Evolutionary conservation across 768 basidiomycete species (phyloP).

Genomic region (Phallus indusiatus): DNA sequence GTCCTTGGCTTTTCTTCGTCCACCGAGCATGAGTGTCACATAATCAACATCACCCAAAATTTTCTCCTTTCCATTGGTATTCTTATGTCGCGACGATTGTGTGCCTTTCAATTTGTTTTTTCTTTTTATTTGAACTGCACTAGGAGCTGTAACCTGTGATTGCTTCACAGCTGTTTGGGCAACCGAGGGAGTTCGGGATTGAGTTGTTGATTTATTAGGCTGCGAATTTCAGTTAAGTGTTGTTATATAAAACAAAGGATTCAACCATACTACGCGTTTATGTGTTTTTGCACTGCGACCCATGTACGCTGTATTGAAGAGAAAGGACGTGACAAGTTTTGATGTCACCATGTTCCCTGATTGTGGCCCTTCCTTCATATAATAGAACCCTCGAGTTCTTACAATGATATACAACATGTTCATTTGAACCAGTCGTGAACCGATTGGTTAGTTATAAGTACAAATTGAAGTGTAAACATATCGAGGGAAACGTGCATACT

Average conservation of each 20-base stretch:
- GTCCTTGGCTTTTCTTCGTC: constrained; percentile 54
- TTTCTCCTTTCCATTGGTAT: background rate
- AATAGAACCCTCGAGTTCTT: too few species aligned
- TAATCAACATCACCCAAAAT: constrained; percentile 73
- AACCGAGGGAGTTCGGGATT: background rate
- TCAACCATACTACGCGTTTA: constrained; percentile 42
- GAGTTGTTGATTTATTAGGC: background rate
- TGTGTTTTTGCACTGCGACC: constrained; percentile 60
- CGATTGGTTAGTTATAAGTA: background rate
- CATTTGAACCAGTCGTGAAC: too few species aligned
- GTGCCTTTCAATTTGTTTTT: constrained; percentile 11
- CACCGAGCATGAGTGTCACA: constrained; percentile 59
- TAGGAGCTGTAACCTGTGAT: background rate
- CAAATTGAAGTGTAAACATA: background rate
- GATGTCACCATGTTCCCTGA: too few species aligned
- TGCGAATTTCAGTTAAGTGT: background rate
- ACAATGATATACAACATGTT: too few species aligned
- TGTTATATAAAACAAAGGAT: background rate
- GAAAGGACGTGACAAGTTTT: too few species aligned
- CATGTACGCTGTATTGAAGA: constrained; percentile 14
- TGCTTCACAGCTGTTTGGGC: background rate
- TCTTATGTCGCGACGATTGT: background rate
- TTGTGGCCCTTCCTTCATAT: too few species aligned
- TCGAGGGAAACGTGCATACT: too few species aligned
- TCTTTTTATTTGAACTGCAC: constrained; percentile 1